Evolutionary conservation across 2,329 filamentous ascomycete species (phyloP), one percentile per base, ranked within the genome.

Genomic region (Penicillium sp.): DNA sequence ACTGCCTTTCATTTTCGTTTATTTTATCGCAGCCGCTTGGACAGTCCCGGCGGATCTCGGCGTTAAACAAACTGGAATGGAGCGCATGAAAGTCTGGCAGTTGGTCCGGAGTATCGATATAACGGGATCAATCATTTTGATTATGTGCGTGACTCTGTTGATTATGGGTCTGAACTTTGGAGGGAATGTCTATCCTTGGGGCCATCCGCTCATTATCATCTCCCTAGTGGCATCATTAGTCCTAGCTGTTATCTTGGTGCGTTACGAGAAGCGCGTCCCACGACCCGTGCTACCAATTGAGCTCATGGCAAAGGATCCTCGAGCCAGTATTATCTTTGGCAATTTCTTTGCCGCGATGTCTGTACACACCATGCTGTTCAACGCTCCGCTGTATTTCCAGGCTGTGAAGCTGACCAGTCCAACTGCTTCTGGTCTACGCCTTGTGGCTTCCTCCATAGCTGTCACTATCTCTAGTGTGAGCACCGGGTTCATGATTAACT

Each of bases 331-430:
- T 1, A 76, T 81, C 42, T 79, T 80, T 60, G 76, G 76, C 54
- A 82, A 80, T 59, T 81, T 81, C 63, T 80, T 82, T 57, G 76
- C 76, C 0, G 68, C 74, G 6, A 70, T 82, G 16, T 76, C 78
- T 1, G 70, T 80, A 56, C 79, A 81, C 57, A 79, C 79, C 3
- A 83, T 88, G 60, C 75, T 89, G 16, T 89, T 90, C 73, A 86
- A 87, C 64, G 84, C 84, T 6, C 89, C 89, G 0, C 77, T 92
- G 8, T 92, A 87, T 75, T 91, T 90, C 74, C 88, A 90, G 68
- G 87, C 86, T 37, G 87, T 90, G 27, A 84, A 89, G 46, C 79
- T 88, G 49, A 85, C 86, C 55, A 82, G 80, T 6, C 86, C 89
- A 16, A 90, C 88, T 0, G 77, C 80, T 25, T 90, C 88, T 0